Conservation (phyloP, 352 stramenopile genomes). For the Pythium plurisporium region DNA sequence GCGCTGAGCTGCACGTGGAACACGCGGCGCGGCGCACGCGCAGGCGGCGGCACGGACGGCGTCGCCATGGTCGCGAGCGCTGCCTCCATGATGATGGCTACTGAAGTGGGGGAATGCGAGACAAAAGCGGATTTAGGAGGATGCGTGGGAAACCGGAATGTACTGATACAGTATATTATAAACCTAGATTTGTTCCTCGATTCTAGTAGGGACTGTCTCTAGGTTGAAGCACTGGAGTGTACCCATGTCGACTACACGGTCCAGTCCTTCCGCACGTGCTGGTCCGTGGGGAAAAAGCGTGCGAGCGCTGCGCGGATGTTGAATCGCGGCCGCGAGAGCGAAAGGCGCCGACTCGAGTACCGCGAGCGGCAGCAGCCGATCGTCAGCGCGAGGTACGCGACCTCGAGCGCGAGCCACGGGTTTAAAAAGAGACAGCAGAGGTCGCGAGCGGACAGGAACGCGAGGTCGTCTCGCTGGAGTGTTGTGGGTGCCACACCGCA, state of each 20-base stretch:
- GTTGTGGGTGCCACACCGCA: conserved; percentile 34
- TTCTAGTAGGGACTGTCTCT: too few relatives aligned
- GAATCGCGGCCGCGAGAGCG: conserved; percentile 49
- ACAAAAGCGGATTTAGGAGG: background rate
- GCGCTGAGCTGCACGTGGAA: conserved; percentile 52
- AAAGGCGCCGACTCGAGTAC: conserved; percentile 50
- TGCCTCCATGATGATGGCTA: background rate
- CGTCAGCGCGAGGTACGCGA: conserved; percentile 40
- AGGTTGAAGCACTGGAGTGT: too few relatives aligned
- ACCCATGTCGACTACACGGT: background rate
- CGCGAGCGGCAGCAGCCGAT: conserved; percentile 53
- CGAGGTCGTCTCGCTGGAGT: conserved; percentile 22
- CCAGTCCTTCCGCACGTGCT: background rate
- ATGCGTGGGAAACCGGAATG: too few relatives aligned
- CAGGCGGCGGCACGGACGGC: background rate
- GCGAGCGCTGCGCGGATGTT: conserved; percentile 56
- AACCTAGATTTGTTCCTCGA: too few relatives aligned
- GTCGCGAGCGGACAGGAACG: conserved; percentile 35
- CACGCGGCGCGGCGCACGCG: conserved; percentile 18
- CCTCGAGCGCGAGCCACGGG: conserved; percentile 52
- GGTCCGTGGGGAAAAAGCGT: conserved; percentile 33
- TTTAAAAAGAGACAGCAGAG: conserved; percentile 39
- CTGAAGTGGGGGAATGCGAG: too few relatives aligned
- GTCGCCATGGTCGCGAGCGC: background rate
- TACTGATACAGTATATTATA: too few relatives aligned